These are phyloP conservation scores for Kwoniella sp. DNA, from an alignment of 768 basidiomycete genomes.

Conservation along the genomic window DNA sequence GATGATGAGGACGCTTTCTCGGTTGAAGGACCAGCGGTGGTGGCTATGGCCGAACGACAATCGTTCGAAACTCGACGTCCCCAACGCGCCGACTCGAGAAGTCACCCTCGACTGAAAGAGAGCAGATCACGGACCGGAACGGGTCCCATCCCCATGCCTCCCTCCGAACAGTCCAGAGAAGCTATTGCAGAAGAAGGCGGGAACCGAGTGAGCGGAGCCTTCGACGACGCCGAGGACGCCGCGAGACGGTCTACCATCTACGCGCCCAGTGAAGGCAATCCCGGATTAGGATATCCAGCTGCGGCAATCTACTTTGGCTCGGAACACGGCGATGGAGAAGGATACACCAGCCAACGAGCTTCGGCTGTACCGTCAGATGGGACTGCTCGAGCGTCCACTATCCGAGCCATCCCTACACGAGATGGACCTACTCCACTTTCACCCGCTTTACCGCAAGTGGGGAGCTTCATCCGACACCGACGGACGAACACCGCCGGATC, in stretches of 20 bases:
- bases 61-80: constrained; percentile 49
- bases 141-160: constrained; percentile 22
- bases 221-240: constrained; percentile 49
- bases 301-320: constrained; percentile 53
- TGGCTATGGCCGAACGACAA: constrained; percentile 49
- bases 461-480: constrained; percentile 46
- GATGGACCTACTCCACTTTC: constrained; percentile 39
- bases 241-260: constrained; percentile 39
- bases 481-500: constrained; percentile 22
- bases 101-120: constrained; percentile 31
- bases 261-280: constrained; percentile 27
- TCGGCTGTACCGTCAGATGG: constrained; percentile 18
- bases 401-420: constrained; percentile 39
- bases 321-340: constrained; percentile 32
- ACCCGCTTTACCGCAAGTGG: constrained; percentile 53
- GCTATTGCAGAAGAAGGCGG: constrained; percentile 14
- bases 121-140: constrained; percentile 33
- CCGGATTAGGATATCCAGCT: constrained; percentile 52
- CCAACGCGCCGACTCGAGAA: constrained; percentile 24
- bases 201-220: constrained; percentile 33
- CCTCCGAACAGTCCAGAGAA: constrained; percentile 23
- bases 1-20: constrained; percentile 44
- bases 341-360: constrained; percentile 18
- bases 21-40: constrained; percentile 44
- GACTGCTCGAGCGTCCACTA: constrained; percentile 40